phyloP scores from a whole-genome alignment of 2,329 filamentous ascomycete genomes.

The Penicillium sp. region DNA sequence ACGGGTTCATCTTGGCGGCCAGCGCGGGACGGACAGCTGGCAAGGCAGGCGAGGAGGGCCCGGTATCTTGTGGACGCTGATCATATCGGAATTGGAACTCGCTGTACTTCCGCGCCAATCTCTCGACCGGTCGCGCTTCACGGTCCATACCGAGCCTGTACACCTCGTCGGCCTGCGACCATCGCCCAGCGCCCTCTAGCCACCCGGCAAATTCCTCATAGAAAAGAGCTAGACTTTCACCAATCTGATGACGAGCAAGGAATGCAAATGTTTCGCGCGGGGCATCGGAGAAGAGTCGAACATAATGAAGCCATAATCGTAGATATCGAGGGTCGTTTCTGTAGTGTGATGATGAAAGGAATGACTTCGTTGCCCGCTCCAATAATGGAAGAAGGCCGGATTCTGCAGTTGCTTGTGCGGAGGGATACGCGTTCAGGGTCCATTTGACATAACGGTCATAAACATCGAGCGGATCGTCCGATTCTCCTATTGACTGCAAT shows the following conservation, averaged over 20 bases:
- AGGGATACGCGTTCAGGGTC: slow-evolving; percentile 93
- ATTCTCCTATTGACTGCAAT: slow-evolving; percentile 72
- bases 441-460: slow-evolving; percentile 97
- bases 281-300: slow-evolving; percentile 87
- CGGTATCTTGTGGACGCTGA: slow-evolving; percentile 61
- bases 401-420: slow-evolving; percentile 83
- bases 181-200: slow-evolving; percentile 80
- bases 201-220: slow-evolving; percentile 97
- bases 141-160: slow-evolving; percentile 86
- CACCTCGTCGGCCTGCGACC: slow-evolving; percentile 90
- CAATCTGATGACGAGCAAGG: slow-evolving; percentile 81
- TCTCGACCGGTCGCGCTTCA: slow-evolving; percentile 77
- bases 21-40: slow-evolving; percentile 79
- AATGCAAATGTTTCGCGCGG: slow-evolving; percentile 91
- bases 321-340: slow-evolving; percentile 93
- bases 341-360: slow-evolving; percentile 82
- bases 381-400: slow-evolving; percentile 87
- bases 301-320: slow-evolving; percentile 91
- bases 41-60: slow-evolving; percentile 81
- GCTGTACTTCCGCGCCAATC: slow-evolving; percentile 82
- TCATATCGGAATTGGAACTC: slow-evolving; percentile 82
- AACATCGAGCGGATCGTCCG: slow-evolving; percentile 90
- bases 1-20: slow-evolving; percentile 82
- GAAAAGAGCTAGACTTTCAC: slow-evolving; percentile 81
- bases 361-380: slow-evolving; percentile 87